These are phyloP conservation scores for Aschersonia sp. DNA, from an alignment of 2,329 filamentous ascomycete species.

Conservation along the genomic window DNA sequence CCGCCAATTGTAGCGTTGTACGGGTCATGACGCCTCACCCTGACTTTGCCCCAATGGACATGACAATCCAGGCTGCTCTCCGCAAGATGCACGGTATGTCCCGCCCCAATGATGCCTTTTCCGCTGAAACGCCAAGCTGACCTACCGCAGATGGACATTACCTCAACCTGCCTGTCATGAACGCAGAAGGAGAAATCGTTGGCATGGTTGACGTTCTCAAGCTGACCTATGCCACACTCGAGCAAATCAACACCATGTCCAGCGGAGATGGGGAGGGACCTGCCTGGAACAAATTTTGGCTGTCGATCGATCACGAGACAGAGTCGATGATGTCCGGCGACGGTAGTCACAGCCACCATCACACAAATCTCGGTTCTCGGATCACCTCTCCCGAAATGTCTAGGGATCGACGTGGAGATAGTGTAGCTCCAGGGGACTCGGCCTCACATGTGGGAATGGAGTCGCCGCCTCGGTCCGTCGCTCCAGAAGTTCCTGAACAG, in stretches of 20 bases:
- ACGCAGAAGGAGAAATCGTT: slow-evolving; percentile 89
- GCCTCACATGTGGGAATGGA: slow-evolving; percentile 82
- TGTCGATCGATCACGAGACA: slow-evolving; percentile 86
- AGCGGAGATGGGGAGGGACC: slow-evolving; percentile 82
- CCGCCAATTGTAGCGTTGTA: slow-evolving; percentile 89
- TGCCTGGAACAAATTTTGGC: slow-evolving; percentile 99
- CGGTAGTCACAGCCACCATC: slow-evolving; percentile 55
- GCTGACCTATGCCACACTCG: slow-evolving; percentile 91
- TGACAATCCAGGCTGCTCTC: slow-evolving; percentile 95
- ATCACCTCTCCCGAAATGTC: slow-evolving; percentile 68
- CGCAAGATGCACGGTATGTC: slow-evolving; percentile 94
- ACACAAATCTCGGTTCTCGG: slow-evolving; percentile 51
- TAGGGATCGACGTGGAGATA: slow-evolving; percentile 61
- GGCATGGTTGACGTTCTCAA: slow-evolving; percentile 99
- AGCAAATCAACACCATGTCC: slow-evolving; percentile 94
- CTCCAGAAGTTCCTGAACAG: slow-evolving; percentile 36
- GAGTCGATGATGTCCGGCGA: slow-evolving; percentile 95
- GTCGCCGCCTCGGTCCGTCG: slow-evolving; percentile 54
- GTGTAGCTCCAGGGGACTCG: slow-evolving; percentile 83
- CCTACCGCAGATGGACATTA: slow-evolving; percentile 72
- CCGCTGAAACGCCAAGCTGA: neutral
- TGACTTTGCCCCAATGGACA: slow-evolving; percentile 95
- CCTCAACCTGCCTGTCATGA: slow-evolving; percentile 96
- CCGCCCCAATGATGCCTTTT: neutral
- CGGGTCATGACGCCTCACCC: slow-evolving; percentile 98